Percentiles rank a stretch among this genome's conserved stretches.
phyloP scores from a whole-genome alignment of 1,284 basidiomycete genomes.

The Cryptococcus sp. region DNA sequence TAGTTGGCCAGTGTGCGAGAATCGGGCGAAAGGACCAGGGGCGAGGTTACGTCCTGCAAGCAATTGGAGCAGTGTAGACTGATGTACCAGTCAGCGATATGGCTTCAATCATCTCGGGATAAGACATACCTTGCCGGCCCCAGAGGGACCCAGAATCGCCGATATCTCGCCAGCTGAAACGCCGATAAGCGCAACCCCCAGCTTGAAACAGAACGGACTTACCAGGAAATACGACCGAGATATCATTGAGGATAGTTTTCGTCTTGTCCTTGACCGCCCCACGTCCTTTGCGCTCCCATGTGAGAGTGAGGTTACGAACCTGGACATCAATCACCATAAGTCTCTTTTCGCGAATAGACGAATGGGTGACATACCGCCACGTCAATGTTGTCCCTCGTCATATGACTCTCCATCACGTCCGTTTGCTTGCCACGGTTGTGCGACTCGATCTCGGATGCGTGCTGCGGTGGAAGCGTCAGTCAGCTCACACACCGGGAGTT shows the following conservation, averaged over 20 bases:
- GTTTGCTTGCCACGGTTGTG: constrained; percentile 47
- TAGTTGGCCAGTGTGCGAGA: constrained; percentile 46
- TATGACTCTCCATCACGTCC: constrained; percentile 49
- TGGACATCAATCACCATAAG: background rate
- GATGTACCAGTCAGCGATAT: constrained; percentile 18
- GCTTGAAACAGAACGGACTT: constrained; percentile 2
- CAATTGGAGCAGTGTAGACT: constrained; percentile 57
- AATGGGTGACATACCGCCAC: constrained; percentile 34
- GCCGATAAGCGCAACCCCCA: background rate
- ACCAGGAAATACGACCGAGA: constrained; percentile 54
- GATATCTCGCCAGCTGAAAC: constrained; percentile 54
- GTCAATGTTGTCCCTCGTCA: constrained; percentile 50
- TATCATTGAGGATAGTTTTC: constrained; percentile 55
- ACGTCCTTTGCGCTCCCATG: constrained; percentile 40
- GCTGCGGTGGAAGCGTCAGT: constrained; percentile 12
- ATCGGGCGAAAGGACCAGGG: constrained; percentile 49
- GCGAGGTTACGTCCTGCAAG: constrained; percentile 53
- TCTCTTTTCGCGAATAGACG: background rate
- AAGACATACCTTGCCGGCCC: constrained; percentile 53
- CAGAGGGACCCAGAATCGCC: constrained; percentile 55
- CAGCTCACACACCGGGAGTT: too few species aligned
- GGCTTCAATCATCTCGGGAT: background rate
- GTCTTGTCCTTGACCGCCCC: constrained; percentile 27
- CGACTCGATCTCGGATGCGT: constrained; percentile 51
- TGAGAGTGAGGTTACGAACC: constrained; percentile 43